Conservation (phyloP, 2,329 filamentous ascomycete genomes). For the Aspergillus sp. region DNA sequence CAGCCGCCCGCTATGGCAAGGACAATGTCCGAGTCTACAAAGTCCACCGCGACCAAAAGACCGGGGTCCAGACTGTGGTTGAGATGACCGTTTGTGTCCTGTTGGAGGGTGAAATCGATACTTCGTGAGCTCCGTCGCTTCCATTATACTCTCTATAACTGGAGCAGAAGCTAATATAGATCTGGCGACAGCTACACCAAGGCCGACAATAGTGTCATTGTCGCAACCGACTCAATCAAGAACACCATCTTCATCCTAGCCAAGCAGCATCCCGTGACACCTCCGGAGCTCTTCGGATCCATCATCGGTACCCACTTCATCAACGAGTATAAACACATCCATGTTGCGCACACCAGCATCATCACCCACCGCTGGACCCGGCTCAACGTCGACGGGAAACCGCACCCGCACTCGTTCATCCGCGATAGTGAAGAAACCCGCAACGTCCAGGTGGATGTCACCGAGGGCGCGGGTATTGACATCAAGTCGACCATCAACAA, state of each 20-base stretch:
- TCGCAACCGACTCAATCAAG: constrained; percentile 97
- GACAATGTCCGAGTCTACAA: constrained; percentile 99
- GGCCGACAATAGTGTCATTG: constrained; percentile 92
- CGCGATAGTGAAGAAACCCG: constrained; percentile 87
- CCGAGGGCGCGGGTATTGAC: constrained; percentile 67
- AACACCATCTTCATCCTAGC: constrained; percentile 95
- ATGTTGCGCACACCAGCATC: constrained; percentile 76
- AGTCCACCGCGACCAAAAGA: constrained; percentile 75
- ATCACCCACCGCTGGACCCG: constrained; percentile 88
- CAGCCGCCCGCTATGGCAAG: constrained; percentile 58
- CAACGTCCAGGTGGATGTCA: constrained; percentile 72
- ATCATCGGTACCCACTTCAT: constrained; percentile 87
- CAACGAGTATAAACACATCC: constrained; percentile 83
- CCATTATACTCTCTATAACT: background rate
- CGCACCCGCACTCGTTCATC: constrained; percentile 92
- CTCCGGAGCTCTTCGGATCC: constrained; percentile 87
- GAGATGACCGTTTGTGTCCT: constrained; percentile 95
- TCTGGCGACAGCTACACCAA: constrained; percentile 70
- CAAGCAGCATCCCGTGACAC: constrained; percentile 87
- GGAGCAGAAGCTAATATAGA: background rate
- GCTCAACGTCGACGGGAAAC: constrained; percentile 80
- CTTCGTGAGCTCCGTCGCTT: constrained; percentile 57
- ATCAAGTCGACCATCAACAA: constrained; percentile 77
- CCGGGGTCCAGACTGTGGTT: constrained; percentile 78
- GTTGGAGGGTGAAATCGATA: constrained; percentile 88